phyloP scores from a whole-genome alignment of 2,329 filamentous ascomycete genomes.

The Fonsecaea pedrosoi region DNA sequence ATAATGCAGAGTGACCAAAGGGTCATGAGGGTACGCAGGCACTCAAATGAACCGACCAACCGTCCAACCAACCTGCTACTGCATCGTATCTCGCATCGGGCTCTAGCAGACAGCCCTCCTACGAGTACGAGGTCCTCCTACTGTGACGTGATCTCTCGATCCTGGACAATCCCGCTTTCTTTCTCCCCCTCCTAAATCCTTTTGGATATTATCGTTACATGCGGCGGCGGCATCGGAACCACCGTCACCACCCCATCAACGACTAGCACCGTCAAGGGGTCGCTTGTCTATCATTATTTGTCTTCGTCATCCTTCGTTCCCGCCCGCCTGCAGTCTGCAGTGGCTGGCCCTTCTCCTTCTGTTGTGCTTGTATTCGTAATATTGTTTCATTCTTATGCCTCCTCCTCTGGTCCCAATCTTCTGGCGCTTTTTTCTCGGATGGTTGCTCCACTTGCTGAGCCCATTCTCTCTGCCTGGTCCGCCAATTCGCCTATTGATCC shows the following conservation, averaged over 20 bases:
- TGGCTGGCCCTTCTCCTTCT: not conserved
- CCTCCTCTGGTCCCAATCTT: not conserved
- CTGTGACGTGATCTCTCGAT: not conserved
- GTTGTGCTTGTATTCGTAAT: conserved; percentile 3
- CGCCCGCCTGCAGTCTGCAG: not conserved
- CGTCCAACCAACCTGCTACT: not conserved
- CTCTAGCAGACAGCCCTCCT: not conserved
- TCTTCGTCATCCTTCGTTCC: not conserved
- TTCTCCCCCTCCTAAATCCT: not conserved
- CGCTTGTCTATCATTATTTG: not conserved
- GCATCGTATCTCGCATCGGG: conserved; percentile 2
- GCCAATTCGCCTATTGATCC: not conserved
- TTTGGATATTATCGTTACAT: not conserved
- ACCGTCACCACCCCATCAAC: not conserved
- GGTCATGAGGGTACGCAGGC: too few species aligned
- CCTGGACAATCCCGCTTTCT: not conserved
- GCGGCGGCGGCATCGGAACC: conserved; percentile 2
- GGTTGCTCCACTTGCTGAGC: not conserved
- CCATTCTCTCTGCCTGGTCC: not conserved
- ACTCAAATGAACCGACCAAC: too few species aligned
- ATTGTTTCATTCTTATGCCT: conserved; percentile 1
- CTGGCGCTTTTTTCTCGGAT: not conserved
- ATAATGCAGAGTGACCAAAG: not conserved
- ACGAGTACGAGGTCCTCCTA: not conserved
- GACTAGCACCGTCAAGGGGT: not conserved